Evolutionary conservation across 768 basidiomycete species (phyloP), one percentile per base, ranked within the genome.

Genomic region (Dioszegia crocea): DNA sequence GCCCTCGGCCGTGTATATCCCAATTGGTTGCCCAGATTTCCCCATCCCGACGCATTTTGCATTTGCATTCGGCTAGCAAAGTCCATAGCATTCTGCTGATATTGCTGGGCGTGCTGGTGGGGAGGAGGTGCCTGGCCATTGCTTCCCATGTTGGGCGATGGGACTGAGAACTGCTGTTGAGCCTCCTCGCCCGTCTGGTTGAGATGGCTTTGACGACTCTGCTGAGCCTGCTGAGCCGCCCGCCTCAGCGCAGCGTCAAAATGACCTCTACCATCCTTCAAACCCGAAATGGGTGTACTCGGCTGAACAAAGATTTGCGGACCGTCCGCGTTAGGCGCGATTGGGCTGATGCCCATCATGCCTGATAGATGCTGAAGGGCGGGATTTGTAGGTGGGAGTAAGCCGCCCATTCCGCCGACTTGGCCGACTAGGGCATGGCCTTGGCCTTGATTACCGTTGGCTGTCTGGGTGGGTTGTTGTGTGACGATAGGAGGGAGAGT

Each of bases 341-440:
- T 70, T 9, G 71, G 71, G 47, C 71, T 73, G 56, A 73, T 68
- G 12, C 71, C 71, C 23, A 64, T 64, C 71, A 73, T 73, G 6
- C 71, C 71, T 11, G 71, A 64, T 29, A 71, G 33, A 31, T 61
- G 60, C 30, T 67, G 63, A 19, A 73, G 52, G 3, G 63, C 63
- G 0, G 71, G 71, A 60, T 73, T 70, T 8, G 64, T 57, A 12
- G 71, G 71, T 21, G 71, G 71, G 10, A 65, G 27, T 12, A 73
- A 45, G 27, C 60, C 57, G 17, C 65, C 62, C 49, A 60, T 48
- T 1, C 33, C 41, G 2, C 54, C 60, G 8, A 27, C 23, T 16
- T 49, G 56, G 36, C 30, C 31, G 11, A 31, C 31, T 11, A 44
- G 59, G n/a, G 64, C 41, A 24, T 56, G 56, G 41, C 66, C 60